Evolutionary conservation across 2,329 filamentous ascomycete genomes (phyloP).

Genomic region (Paecilomyces variotii): DNA sequence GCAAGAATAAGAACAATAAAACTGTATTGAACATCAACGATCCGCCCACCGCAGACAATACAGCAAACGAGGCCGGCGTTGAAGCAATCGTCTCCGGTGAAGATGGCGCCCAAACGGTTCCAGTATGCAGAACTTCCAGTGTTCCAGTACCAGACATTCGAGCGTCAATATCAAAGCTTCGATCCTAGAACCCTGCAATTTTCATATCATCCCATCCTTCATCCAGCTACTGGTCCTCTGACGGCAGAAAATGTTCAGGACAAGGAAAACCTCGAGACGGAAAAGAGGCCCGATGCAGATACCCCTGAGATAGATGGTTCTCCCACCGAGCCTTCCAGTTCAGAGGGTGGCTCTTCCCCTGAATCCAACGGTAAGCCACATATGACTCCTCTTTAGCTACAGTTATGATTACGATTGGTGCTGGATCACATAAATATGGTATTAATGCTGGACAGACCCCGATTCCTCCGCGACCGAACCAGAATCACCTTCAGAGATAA

Average conservation of each 20-base stretch:
- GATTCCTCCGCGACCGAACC: neutral
- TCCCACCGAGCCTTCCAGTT: constrained; percentile 12
- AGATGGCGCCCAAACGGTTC: constrained; percentile 25
- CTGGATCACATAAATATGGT: neutral
- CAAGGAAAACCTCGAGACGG: constrained; percentile 25
- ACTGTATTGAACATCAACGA: constrained; percentile 13
- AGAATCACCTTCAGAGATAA: constrained; percentile 1
- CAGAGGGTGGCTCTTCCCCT: constrained; percentile 16
- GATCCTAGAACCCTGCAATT: constrained; percentile 31
- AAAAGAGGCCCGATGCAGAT: constrained; percentile 20
- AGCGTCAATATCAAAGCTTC: constrained; percentile 37
- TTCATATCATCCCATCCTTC: constrained; percentile 28
- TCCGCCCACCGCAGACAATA: constrained; percentile 13
- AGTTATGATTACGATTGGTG: neutral
- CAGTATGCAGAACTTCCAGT: constrained; percentile 38
- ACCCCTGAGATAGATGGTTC: constrained; percentile 6
- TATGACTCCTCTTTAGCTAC: neutral
- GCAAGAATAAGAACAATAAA: constrained; percentile 28
- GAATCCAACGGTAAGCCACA: constrained; percentile 23
- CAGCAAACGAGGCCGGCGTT: constrained; percentile 19
- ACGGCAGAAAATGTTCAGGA: constrained; percentile 30
- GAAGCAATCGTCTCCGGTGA: constrained; percentile 22
- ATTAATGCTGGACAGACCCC: neutral
- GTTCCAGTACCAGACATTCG: constrained; percentile 36
- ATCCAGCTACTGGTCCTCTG: constrained; percentile 23